Evolutionary conservation across 495 filamentous ascomycete genomes (phyloP).

Genomic region (Aspergillus conjunctus): DNA sequence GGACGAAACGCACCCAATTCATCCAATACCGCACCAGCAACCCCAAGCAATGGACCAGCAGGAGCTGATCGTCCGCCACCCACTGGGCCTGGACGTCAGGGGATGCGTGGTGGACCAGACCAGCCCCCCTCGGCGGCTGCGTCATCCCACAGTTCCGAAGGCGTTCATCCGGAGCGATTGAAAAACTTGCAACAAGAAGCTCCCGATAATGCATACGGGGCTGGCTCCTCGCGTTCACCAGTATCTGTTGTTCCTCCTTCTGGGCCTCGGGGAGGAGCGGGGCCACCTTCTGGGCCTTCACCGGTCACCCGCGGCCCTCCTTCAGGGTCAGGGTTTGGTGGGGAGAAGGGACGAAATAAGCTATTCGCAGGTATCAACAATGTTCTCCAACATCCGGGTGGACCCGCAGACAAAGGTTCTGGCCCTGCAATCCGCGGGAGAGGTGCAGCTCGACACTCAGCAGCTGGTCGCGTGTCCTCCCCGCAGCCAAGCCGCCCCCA

Average conservation of each 20-base stretch:
- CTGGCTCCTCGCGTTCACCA: constrained; percentile 24
- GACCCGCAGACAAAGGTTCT: constrained; percentile 36
- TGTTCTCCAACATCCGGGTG: constrained; percentile 47
- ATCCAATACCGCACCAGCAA: constrained; percentile 26
- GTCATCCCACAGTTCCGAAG: constrained; percentile 33
- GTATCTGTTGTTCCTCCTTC: constrained; percentile 37
- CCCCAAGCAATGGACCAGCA: constrained; percentile 29
- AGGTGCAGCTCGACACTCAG: constrained; percentile 39
- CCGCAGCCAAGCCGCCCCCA: constrained; percentile 37
- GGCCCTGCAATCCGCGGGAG: constrained; percentile 43
- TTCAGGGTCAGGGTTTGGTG: constrained; percentile 32
- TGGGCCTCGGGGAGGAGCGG: constrained; percentile 39
- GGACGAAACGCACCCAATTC: constrained; percentile 37
- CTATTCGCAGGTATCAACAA: constrained; percentile 48
- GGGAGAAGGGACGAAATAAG: constrained; percentile 45
- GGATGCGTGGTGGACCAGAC: constrained; percentile 34
- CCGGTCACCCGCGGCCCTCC: constrained; percentile 33
- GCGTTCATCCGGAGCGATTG: constrained; percentile 55
- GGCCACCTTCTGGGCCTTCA: constrained; percentile 30
- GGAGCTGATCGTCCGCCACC: constrained; percentile 39
- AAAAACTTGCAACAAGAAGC: constrained; percentile 37
- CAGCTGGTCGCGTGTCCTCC: constrained; percentile 29
- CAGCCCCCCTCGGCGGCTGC: constrained; percentile 28
- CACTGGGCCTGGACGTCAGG: constrained; percentile 40
- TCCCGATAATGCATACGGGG: constrained; percentile 24